Base-by-base conservation (phyloP, 257 asterid genomes). In the Solanum pennellii region DNA sequence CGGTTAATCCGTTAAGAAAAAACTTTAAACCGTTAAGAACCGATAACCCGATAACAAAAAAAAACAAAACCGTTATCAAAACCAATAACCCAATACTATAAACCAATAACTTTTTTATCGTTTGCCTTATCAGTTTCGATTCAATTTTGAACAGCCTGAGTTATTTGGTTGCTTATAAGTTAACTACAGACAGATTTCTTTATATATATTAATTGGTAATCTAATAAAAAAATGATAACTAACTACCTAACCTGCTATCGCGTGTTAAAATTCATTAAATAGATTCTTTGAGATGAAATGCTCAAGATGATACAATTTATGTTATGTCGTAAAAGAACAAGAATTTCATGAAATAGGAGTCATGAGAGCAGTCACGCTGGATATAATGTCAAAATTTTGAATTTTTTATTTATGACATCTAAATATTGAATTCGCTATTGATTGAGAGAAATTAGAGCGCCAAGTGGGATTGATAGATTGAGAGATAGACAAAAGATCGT, bases 291-390 rank as follows among this genome's bases (percentile, higher is more conserved):
- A 52, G 10, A 16, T 52, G 18, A 52, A 52, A 52, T 16, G 62
- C 20, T 52, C 10, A 52, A 52, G 23, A 52, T 52, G 23, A 52
- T 52, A 16, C 62, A 16, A 52, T 52, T 52, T 52, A 52, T 52
- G 62, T 9, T 16, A 52, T 52, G 9, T 52, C 23, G 9, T 52
- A 52, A 52, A 52, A 52, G 62, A 52, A 52, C 23, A 52, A 16
- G 23, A 52, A 52, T 52, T 52, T 52, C 60, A 52, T 52, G 60
- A 21, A 52, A 52, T 52, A 52, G 62, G 62, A 52, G 10, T 52
- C 23, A 9, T 1, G 23, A 52, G 23, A 52, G 10, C 4, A 2
- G 23, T 16, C 4, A 2, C 0, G 2, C 1, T 0, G 0, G 23
- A 52, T 52, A 52, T 6, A 16, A 60, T 9, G 68, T 21, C 68